phyloP scores from a whole-genome alignment of 805 yeast species.

The Suhomyces sp. region DNA sequence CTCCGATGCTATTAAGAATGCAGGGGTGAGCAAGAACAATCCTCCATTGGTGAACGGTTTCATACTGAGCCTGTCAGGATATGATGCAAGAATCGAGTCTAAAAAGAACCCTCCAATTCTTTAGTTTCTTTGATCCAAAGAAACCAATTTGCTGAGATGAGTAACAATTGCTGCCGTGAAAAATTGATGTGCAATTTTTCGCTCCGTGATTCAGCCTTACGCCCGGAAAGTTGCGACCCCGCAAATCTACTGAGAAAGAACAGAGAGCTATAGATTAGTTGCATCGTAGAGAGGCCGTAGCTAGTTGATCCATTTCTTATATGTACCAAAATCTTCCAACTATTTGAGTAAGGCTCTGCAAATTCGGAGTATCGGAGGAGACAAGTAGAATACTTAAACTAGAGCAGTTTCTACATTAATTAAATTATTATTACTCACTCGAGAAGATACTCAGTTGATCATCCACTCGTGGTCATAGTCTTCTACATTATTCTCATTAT shows the following conservation, averaged over 20 bases:
- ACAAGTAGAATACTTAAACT: too few species aligned
- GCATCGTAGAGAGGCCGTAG: too few species aligned
- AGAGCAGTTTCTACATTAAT: too few species aligned
- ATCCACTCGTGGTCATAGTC: too few species aligned
- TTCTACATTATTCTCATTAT: neutral
- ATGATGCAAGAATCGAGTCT: neutral
- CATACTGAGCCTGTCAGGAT: conserved; percentile 9
- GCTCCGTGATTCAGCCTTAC: neutral
- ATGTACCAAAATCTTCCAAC: too few species aligned
- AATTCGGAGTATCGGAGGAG: too few species aligned
- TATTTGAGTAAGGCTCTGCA: too few species aligned
- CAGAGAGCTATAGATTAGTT: too few species aligned
- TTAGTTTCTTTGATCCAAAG: neutral
- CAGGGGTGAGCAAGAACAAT: conserved; percentile 26
- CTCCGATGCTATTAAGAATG: conserved; percentile 30
- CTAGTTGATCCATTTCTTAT: too few species aligned
- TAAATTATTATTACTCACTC: too few species aligned
- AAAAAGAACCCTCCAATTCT: neutral
- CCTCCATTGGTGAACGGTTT: conserved; percentile 22
- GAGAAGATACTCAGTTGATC: too few species aligned
- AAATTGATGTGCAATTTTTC: neutral
- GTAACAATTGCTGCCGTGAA: neutral
- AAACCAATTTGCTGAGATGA: neutral
- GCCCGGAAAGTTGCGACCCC: neutral
- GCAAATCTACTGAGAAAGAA: too few species aligned